Evolutionary conservation across 768 basidiomycete genomes (phyloP), one percentile per base, ranked within the genome.

Genomic region (Kwoniella dejecticola): DNA sequence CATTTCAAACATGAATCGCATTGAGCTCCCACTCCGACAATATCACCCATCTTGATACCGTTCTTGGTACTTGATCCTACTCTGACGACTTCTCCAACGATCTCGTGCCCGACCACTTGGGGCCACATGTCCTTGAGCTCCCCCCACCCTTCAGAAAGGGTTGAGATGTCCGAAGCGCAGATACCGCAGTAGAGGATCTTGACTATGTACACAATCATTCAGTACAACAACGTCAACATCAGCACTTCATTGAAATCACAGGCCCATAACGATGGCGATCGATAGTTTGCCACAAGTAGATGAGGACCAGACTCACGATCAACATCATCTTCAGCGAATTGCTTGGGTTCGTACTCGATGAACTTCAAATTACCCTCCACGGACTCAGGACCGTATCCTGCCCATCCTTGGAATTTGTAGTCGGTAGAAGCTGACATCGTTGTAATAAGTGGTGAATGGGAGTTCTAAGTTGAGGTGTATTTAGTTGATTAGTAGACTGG

Each of bases 141-240:
- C 0, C 70, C 78, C 82, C 82, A 85, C 11, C 81, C 82, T 21
- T 74, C 72, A 3, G 80, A 79, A 24, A 80, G 70, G 30, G 81
- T 82, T 69, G 83, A 82, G 7, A 82, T 80, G 74, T 86, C 85
- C 4, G 83, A 82, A 33, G 82, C 84, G 63, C 85, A 87, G 55
- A 77, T 70, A 57, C 76, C 76, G 23, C 67, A 72, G 63, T 74
- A 74, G 30, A 62, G 52, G 62, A 77, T 73, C 63, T 77, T 70
- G 64, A 69, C 67, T 68, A 38, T n/a, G n/a, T n/a, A n/a, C n/a
- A n/a, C n/a, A n/a, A n/a, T n/a, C n/a, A n/a, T n/a, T n/a, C n/a
- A n/a, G n/a, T n/a, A n/a, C n/a, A n/a, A n/a, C n/a, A n/a, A n/a
- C n/a, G n/a, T n/a, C n/a, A n/a, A n/a, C n/a, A n/a, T n/a, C n/a